Percentiles rank a stretch among this genome's conserved stretches.
Evolutionary conservation across 345 rosid species (phyloP).

Genomic region (Salix viminalis): DNA sequence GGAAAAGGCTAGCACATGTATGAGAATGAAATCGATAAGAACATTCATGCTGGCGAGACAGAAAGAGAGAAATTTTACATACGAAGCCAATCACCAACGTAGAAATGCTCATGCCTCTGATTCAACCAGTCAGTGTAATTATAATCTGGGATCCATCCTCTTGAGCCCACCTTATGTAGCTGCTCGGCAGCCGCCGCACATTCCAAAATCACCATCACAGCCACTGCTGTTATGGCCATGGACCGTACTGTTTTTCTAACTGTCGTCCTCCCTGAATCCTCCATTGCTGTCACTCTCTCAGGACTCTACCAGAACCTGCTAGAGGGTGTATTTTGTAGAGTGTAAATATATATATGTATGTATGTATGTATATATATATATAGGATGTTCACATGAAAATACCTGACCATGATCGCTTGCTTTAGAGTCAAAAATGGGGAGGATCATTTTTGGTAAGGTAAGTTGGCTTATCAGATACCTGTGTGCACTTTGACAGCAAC

Average conservation of each 20-base stretch:
- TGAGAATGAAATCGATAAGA: neutral
- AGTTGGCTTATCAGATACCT: conserved; percentile 1
- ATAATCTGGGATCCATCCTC: conserved; percentile 14
- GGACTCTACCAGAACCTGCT: too few relatives aligned
- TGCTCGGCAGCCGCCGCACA: neutral
- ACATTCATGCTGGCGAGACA: too few relatives aligned
- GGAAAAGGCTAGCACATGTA: too few relatives aligned
- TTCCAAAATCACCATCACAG: neutral
- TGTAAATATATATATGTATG: too few relatives aligned
- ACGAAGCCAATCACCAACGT: conserved; percentile 17
- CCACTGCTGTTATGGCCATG: neutral
- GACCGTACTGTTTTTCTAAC: neutral
- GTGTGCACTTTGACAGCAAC: neutral
- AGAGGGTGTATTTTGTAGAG: too few relatives aligned
- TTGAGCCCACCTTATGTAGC: conserved; percentile 3
- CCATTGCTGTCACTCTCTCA: neutral
- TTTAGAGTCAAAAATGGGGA: neutral
- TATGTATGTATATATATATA: too few relatives aligned
- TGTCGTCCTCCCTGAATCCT: neutral
- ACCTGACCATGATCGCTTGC: neutral
- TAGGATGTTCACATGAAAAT: too few relatives aligned
- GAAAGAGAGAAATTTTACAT: neutral
- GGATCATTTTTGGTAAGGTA: conserved; percentile 1
- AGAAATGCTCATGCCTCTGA: neutral
- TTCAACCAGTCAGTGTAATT: conserved; percentile 14